Base-by-base conservation (phyloP, 768 basidiomycete species). In the Boletus vinaceobasis region DNA sequence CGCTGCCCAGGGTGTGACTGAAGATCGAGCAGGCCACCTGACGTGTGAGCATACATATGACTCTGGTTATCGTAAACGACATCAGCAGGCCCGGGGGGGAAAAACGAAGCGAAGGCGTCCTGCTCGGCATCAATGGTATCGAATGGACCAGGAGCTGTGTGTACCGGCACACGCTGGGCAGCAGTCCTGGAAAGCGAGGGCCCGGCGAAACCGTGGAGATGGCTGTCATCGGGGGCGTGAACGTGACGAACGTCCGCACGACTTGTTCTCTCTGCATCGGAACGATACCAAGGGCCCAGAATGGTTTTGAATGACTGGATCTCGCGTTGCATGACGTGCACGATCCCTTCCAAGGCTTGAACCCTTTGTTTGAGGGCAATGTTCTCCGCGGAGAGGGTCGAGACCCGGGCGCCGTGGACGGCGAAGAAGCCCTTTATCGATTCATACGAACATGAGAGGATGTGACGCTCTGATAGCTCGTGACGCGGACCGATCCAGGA, bases 271-370 rank as follows among this genome's bases (percentile, higher is more conserved):
- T 60, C 66, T 60, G 31, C 74, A 23, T 71, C 75, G 23, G 74
- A 67, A 23, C 72, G 66, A 62, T 77, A 83, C 85, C 85, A 86
- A 0, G 84, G 89, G 0, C 87, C 88, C 15, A 93, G 68, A 6
- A 79, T 81, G n/a, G 62, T 70, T 63, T 79, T 82, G 32, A 83
- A 75, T 8, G 71, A 70, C 10, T 75, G 73, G 65, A 90, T 73
- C 57, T 93, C 89, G 37, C 74, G 77, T 47, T 76, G 76, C 63
- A 84, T 72, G 5, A 68, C 67, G 31, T 78, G 75, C 23, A 87
- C 64, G 2, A 77, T 69, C 15, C 76, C 77, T 64, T 91, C 88
- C 21, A 90, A 70, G 0, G 76, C 74, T 13, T 82, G 79, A 9
- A 89, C 72, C 32, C 79, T 78, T 57, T 79, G 76, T 27, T 82